Evolutionary conservation across 768 basidiomycete genomes (phyloP), one percentile per base, ranked within the genome.

Genomic region (Suillus americanus): DNA sequence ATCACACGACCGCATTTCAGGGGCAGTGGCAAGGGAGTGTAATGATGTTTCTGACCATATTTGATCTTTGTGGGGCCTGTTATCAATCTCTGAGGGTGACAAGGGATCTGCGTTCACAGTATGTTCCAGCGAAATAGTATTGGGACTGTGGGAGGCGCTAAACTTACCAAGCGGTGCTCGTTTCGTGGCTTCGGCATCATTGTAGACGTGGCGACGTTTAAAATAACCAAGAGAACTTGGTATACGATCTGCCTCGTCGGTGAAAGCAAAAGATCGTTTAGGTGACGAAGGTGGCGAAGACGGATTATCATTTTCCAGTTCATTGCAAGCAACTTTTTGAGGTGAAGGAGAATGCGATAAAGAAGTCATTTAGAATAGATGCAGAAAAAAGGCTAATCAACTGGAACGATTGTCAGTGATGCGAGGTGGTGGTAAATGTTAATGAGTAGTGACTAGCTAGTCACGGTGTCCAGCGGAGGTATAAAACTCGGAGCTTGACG

Each of bases 111-210:
- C 23, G 35, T 65, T 28, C 63, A 65, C 20, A 48, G 33, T 5
- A 53, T 63, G 28, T 51, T 68, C 41, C 43, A 64, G 64, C 51
- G 50, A 38, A 40, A 46, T 30, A 40, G 6, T 12, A 55, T 48
- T 33, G 9, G 56, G 46, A 33, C 20, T 64, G 60, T 54, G 12
- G 14, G 18, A 33, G 20, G 59, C 37, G 50, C 5, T 60, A 56
- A 40, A 72, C 75, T 74, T 66, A 75, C 75, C 66, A 37, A 76
- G 62, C 12, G 75, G 70, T 1, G 60, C 51, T 18, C 75, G 68
- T 66, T 23, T 69, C 25, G 60, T 38, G 28, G n/a, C 43, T 41
- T 64, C 64, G 9, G 14, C 12, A 8, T 66, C 63, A 35, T 56
- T 38, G 37, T 64, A 56, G 18, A 70, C 63, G 51, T 72, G 73